Conservation (phyloP, 2,329 filamentous ascomycete genomes). For the Curvularia sp. region DNA sequence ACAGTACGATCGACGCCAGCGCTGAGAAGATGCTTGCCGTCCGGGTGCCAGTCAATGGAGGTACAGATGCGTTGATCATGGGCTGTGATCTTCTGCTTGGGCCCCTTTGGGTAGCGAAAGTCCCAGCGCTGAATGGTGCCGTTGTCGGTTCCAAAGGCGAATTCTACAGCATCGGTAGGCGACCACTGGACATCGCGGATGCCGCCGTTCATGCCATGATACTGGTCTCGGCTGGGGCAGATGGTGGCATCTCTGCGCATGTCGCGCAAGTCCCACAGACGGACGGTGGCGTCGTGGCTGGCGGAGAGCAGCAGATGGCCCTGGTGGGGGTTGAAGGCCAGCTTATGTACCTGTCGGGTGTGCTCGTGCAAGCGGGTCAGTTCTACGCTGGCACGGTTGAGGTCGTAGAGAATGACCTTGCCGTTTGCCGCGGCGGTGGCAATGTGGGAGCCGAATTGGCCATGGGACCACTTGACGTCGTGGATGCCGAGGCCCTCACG, state of each 20-base stretch:
- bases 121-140: constrained; percentile 71
- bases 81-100: constrained; percentile 66
- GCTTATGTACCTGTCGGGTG: constrained; percentile 68
- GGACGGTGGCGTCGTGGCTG: constrained; percentile 69
- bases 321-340: constrained; percentile 69
- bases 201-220: constrained; percentile 64
- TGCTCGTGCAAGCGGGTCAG: constrained; percentile 69
- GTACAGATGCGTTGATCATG: constrained; percentile 66
- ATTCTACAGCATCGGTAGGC: constrained; percentile 66
- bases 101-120: constrained; percentile 62
- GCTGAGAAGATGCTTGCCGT: constrained; percentile 69
- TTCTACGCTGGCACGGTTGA: constrained; percentile 66
- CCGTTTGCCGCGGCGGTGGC: constrained; percentile 70
- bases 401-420: constrained; percentile 69
- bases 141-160: constrained; percentile 69
- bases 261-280: constrained; percentile 69
- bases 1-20: constrained; percentile 68
- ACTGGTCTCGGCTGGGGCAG: constrained; percentile 63
- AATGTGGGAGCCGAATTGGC: constrained; percentile 65
- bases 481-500: constrained; percentile 67
- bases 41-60: constrained; percentile 71
- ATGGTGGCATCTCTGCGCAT: constrained; percentile 59
- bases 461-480: constrained; percentile 73
- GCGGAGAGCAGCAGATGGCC: constrained; percentile 67
- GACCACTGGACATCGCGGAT: constrained; percentile 71